phyloP scores from a whole-genome alignment of 108 stramenopile species.

The Pseudonitzschia delicatissima region DNA sequence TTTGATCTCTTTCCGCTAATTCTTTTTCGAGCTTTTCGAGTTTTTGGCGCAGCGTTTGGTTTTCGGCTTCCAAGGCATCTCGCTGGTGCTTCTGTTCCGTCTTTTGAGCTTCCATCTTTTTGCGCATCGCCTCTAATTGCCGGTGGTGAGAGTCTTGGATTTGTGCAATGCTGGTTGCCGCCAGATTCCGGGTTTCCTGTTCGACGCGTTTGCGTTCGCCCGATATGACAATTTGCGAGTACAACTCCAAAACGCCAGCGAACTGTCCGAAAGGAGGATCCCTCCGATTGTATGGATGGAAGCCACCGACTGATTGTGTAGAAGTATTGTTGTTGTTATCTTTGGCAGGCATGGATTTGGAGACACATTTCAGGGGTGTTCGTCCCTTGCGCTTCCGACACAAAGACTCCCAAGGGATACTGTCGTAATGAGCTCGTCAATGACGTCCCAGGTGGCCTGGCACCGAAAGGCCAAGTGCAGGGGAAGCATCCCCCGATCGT shows the following conservation, averaged over 20 bases:
- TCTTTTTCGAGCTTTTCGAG: conserved; percentile 2
- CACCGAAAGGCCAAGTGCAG: conserved; percentile 81
- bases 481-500: conserved; percentile 85
- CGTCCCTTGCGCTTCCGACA: conserved; percentile 80
- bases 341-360: background rate
- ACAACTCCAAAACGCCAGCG: conserved; percentile 37
- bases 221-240: conserved; percentile 46
- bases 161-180: conserved; percentile 24
- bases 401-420: conserved; percentile 65
- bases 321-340: conserved; percentile 35
- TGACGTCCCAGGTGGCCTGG: conserved; percentile 48
- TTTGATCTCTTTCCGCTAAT: background rate
- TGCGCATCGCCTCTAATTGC: conserved; percentile 20
- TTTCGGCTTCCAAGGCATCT: conserved; percentile 12
- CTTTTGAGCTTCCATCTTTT: conserved; percentile 19
- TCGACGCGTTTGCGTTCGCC: conserved; percentile 22
- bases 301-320: too few species aligned
- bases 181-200: conserved; percentile 17
- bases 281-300: too few species aligned
- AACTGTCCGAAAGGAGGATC: conserved; percentile 34
- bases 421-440: conserved; percentile 64
- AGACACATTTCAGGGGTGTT: conserved; percentile 52
- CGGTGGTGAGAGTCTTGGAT: conserved; percentile 34
- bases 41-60: conserved; percentile 1
- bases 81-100: conserved; percentile 14